Evolutionary conservation across 495 filamentous ascomycete genomes (phyloP).

Genomic region (Penicillium nucicola): DNA sequence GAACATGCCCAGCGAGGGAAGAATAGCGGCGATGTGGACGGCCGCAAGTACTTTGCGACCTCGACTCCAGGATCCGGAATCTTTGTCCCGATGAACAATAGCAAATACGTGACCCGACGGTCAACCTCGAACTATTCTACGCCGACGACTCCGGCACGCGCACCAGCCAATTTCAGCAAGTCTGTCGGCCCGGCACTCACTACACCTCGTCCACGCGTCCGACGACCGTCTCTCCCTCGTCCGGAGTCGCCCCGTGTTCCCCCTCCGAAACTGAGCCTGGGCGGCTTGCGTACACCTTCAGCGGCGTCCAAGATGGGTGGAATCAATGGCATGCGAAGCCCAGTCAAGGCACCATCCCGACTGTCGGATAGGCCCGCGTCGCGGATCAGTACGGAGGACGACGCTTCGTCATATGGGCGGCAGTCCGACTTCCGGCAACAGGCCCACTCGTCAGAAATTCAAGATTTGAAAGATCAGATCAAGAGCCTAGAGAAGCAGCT

Average conservation of each 20-base stretch:
- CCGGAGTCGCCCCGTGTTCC: constrained; percentile 73
- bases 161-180: constrained; percentile 68
- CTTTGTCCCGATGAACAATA: constrained; percentile 88
- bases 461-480: constrained; percentile 58
- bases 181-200: constrained; percentile 77
- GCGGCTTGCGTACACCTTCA: constrained; percentile 48
- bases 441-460: constrained; percentile 48
- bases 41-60: constrained; percentile 77
- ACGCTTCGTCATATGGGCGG: constrained; percentile 27
- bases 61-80: constrained; percentile 78
- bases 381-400: constrained; percentile 40
- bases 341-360: constrained; percentile 42
- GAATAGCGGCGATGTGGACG: constrained; percentile 96
- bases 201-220: constrained; percentile 59
- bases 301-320: constrained; percentile 27
- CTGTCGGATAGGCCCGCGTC: constrained; percentile 43
- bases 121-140: constrained; percentile 57
- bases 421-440: constrained; percentile 44
- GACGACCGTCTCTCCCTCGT: constrained; percentile 71
- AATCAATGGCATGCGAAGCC: constrained; percentile 37
- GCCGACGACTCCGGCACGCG: constrained; percentile 63
- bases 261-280: constrained; percentile 54
- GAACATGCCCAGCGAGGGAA: constrained; percentile 84
- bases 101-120: constrained; percentile 63
- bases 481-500: constrained; percentile 63